phyloP scores from a whole-genome alignment of 306 rosid species.

The Begonia fuchsioides region DNA sequence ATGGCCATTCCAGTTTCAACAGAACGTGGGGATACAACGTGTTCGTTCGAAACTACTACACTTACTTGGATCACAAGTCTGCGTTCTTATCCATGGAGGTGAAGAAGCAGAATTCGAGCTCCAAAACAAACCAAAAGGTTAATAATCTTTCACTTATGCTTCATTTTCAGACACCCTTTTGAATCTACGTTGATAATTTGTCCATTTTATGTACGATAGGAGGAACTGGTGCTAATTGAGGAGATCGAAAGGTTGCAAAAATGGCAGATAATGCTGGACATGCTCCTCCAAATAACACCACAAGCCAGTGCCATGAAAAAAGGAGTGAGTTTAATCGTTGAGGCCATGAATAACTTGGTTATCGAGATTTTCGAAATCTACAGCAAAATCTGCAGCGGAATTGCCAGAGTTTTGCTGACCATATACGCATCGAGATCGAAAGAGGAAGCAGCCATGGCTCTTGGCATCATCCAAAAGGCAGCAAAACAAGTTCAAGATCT shows the following conservation, averaged over 20 bases:
- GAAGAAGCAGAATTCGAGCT: not conserved
- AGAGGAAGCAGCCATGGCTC: constrained; percentile 33
- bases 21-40: constrained; percentile 25
- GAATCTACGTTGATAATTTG: no score
- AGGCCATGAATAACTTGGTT: constrained; percentile 69
- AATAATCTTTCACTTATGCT: no score
- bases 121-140: not conserved
- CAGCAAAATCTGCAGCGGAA: constrained; percentile 37
- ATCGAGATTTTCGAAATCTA: constrained; percentile 53
- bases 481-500: constrained; percentile 34
- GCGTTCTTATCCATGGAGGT: constrained; percentile 13
- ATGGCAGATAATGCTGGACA: constrained; percentile 38
- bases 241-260: constrained; percentile 34
- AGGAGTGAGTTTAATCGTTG: constrained; percentile 24
- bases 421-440: constrained; percentile 29
- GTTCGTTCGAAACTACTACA: constrained; percentile 43
- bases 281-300: constrained; percentile 44
- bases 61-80: constrained; percentile 39
- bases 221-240: constrained; percentile 26
- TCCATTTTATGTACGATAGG: not conserved
- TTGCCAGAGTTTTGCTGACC: constrained; percentile 31
- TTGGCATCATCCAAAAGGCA: constrained; percentile 40
- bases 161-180: no score
- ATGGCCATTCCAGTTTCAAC: constrained; percentile 8
- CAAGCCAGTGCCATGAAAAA: constrained; percentile 4